Base-by-base conservation (phyloP, 768 basidiomycete species). In the Lactarius quietus region DNA sequence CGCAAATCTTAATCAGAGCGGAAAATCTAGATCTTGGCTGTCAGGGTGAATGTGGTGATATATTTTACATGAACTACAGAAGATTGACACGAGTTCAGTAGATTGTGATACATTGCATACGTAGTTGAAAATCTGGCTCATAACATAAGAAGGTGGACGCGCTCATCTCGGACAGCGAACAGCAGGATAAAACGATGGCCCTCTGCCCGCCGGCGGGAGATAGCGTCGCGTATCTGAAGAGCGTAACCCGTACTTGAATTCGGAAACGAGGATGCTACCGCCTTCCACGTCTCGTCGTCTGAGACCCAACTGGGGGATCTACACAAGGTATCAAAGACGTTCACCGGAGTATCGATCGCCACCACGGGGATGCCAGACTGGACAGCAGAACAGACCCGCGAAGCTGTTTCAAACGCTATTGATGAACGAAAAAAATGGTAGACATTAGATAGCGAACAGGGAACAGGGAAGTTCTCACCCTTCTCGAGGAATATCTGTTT, bases 271-370 rank as follows among this genome's bases (percentile, higher is more conserved):
- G 80, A 77, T 8, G 80, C 72, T 43, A 92, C 79, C 2, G 78
- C 65, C 74, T 86, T 88, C 89, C 92, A 91, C 0, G 80, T 78
- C 43, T 92, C 89, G 52, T 93, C 92, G 65, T 91, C 89, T 6
- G 81, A 81, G 29, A 92, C 75, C 92, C 92, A 93, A 18, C 76
- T 73, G 4, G 84, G 72, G 39, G 74, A 84, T 71, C 78, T 81
- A 33, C 80, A 79, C 79, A 93, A 82, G 2, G 78, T 70, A 55
- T 91, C 88, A 67, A 92, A 92, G 1, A 85, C 80, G 8, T 76
- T 64, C 0, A 80, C 73, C 1, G 85, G 77, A 12, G 92, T 85
- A 62, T 93, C 91, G 17, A 93, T 80, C 2, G 85, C 90, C n/a
- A 93, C 75, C 26, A 84, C 84, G 1, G 89, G 87, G 66, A 90